Percentiles rank a stretch among this genome's conserved stretches.
phyloP scores from a whole-genome alignment of 73 alveolate species.

The Diophrys appendiculata region DNA sequence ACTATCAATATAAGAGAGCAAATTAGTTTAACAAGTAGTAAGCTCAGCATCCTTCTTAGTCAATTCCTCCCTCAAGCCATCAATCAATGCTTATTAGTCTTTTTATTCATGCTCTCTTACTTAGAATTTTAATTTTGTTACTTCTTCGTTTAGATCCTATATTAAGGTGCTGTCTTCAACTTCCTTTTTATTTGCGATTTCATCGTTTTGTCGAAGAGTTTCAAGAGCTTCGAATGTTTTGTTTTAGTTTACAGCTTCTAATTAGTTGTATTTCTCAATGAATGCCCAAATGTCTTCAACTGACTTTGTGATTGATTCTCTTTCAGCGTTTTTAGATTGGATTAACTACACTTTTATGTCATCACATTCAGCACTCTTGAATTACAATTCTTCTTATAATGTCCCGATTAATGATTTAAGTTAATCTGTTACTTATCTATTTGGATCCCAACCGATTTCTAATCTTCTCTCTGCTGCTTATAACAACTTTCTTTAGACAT shows the following conservation, averaged over 20 bases:
- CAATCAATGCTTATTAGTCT: background rate
- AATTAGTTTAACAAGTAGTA: slow-evolving; percentile 12
- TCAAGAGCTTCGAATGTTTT: background rate
- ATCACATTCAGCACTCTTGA: slow-evolving; percentile 7
- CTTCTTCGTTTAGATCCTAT: slow-evolving; percentile 4
- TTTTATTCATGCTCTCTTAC: slow-evolving; percentile 18
- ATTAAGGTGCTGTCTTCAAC: slow-evolving; percentile 5
- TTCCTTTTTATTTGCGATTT: slow-evolving; percentile 9
- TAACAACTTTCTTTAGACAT: background rate
- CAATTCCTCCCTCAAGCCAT: background rate
- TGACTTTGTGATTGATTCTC: slow-evolving; percentile 5
- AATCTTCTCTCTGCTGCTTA: slow-evolving; percentile 18
- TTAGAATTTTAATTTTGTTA: slow-evolving; percentile 5
- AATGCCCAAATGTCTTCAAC: background rate
- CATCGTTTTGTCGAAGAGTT: slow-evolving; percentile 8
- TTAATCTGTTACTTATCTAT: slow-evolving; percentile 4
- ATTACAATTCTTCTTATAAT: slow-evolving; percentile 2
- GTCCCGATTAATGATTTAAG: background rate
- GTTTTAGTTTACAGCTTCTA: background rate
- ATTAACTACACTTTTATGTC: background rate
- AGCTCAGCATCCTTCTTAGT: slow-evolving; percentile 19
- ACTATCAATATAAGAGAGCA: slow-evolving; percentile 9
- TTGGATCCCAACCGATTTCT: slow-evolving; percentile 40
- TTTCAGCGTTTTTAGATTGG: slow-evolving; percentile 11
- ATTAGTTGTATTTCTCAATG: background rate